phyloP scores from a whole-genome alignment of 139 green algal genomes.

The Chlorella ohadii region DNA sequence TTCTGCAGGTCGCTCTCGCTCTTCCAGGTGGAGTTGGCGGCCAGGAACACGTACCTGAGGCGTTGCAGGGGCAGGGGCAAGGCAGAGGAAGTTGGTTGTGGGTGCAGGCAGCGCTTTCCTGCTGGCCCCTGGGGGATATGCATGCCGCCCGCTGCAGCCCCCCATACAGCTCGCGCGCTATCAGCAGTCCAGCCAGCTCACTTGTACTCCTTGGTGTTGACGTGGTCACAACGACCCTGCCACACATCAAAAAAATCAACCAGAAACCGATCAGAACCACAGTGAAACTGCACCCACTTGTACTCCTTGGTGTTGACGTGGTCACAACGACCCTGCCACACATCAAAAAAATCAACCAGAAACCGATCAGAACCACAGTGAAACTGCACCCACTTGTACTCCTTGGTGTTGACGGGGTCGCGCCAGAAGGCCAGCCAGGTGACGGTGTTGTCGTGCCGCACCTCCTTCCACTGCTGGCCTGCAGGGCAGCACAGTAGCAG shows the following conservation, averaged over 20 bases:
- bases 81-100: background rate
- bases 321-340: conserved; percentile 65
- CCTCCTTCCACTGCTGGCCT: conserved; percentile 68
- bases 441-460: conserved; percentile 93
- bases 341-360: background rate
- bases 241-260: background rate
- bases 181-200: conserved; percentile 4
- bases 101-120: too few species aligned
- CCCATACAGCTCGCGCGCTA: too few species aligned
- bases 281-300: background rate
- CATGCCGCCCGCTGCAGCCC: too few species aligned
- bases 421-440: conserved; percentile 99
- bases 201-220: conserved; percentile 76
- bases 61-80: conserved; percentile 12
- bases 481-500: too few species aligned
- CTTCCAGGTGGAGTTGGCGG: conserved; percentile 93
- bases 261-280: background rate
- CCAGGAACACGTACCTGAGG: conserved; percentile 99
- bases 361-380: background rate
- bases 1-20: conserved; percentile 92
- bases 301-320: conserved; percentile 83
- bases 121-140: too few species aligned
- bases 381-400: conserved; percentile 28
- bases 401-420: conserved; percentile 91
- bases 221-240: conserved; percentile 77